Evolutionary conservation across 805 yeast genomes (phyloP).

Genomic region (Blastobotrys muscicola): DNA sequence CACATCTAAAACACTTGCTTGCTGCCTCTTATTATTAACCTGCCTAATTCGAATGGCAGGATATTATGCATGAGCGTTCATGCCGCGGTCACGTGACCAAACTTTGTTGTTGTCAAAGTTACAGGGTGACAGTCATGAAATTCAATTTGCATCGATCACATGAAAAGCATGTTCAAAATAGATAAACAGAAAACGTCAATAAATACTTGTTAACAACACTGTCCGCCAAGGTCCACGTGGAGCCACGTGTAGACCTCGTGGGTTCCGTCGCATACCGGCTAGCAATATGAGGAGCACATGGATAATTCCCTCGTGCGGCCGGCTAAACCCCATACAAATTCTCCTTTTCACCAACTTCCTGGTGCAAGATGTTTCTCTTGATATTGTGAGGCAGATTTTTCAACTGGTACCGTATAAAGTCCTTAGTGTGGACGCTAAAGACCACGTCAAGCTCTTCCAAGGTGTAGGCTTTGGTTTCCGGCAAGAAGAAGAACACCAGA

Average conservation of each 20-base stretch:
- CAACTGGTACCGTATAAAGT: conserved; percentile 45
- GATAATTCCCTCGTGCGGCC: no score
- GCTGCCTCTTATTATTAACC: background rate
- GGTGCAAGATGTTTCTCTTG: conserved; percentile 13
- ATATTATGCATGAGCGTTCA: background rate
- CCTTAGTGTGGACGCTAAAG: conserved; percentile 44
- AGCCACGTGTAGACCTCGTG: no score
- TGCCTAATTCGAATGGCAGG: background rate
- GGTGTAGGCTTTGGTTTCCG: conserved; percentile 64
- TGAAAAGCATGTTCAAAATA: no score
- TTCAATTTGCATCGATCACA: no score
- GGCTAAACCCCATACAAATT: background rate
- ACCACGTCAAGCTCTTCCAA: conserved; percentile 72
- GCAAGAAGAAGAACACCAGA: conserved; percentile 40
- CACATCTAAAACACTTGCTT: no score
- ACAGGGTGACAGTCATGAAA: no score
- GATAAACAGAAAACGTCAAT: no score
- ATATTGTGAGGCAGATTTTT: conserved; percentile 21
- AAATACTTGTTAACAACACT: no score
- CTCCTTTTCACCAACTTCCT: conserved; percentile 7
- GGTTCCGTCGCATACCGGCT: no score
- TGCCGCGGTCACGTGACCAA: conserved; percentile 1
- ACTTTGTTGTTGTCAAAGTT: conserved; percentile 1
- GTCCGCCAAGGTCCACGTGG: no score
- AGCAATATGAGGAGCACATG: no score